These are phyloP conservation scores for Cryoendolithus antarcticus DNA, from an alignment of 2,329 filamentous ascomycete species.

Conservation along the genomic window DNA sequence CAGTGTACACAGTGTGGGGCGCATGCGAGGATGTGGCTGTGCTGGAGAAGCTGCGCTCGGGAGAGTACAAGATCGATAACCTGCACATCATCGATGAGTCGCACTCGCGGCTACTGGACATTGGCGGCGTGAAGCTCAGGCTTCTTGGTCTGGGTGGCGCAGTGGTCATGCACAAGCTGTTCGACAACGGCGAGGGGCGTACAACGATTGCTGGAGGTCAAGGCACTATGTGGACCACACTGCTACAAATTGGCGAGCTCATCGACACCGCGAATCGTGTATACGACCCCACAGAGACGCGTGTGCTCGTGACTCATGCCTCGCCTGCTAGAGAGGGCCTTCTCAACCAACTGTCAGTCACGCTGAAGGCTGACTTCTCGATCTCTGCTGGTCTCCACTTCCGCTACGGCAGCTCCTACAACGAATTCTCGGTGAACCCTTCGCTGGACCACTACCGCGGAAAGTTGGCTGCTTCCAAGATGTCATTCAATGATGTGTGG, in stretches of 20 bases:
- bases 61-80: constrained; percentile 95
- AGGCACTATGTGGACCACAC: constrained; percentile 98
- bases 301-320: constrained; percentile 91
- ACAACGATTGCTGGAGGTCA: constrained; percentile 97
- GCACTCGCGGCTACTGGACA: constrained; percentile 84
- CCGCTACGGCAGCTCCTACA: constrained; percentile 97
- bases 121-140: constrained; percentile 91
- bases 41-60: constrained; percentile 90
- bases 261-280: constrained; percentile 97
- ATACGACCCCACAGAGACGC: constrained; percentile 95
- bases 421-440: constrained; percentile 98
- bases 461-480: constrained; percentile 94
- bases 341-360: constrained; percentile 93
- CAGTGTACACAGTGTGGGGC: constrained; percentile 98
- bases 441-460: constrained; percentile 96
- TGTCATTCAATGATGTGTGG: constrained; percentile 98
- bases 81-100: constrained; percentile 98
- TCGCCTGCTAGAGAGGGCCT: constrained; percentile 94
- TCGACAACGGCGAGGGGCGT: constrained; percentile 94
- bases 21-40: constrained; percentile 97
- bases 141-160: constrained; percentile 87
- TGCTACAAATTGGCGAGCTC: constrained; percentile 94
- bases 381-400: constrained; percentile 96
- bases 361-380: constrained; percentile 94
- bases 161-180: constrained; percentile 99